A percentile compares a stretch with the other conserved stretches of the same genome.
Conservation (phyloP, 352 stramenopile species). For the Globisporangium nodosum region DNA sequence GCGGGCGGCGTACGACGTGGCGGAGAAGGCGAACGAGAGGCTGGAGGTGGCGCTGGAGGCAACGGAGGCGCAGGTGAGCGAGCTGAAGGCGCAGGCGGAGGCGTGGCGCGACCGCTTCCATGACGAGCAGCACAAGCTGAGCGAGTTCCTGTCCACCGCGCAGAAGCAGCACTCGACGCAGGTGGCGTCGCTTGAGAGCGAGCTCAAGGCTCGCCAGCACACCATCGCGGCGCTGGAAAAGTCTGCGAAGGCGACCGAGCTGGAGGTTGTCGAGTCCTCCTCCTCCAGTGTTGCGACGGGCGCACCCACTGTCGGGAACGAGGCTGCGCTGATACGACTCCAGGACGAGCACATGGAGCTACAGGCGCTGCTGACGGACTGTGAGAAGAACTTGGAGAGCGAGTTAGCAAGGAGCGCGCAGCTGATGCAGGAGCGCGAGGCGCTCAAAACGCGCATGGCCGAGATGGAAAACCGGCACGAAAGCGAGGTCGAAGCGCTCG, state of each 20-base stretch:
- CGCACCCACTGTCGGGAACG: background rate
- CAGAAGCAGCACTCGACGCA: constrained; percentile 10
- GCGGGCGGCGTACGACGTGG: constrained; percentile 22
- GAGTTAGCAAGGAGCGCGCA: background rate
- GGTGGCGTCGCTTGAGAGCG: constrained; percentile 7
- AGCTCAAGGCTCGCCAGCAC: constrained; percentile 7
- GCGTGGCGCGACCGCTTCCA: constrained; percentile 28
- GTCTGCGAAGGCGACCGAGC: background rate
- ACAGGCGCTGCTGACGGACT: constrained; percentile 1
- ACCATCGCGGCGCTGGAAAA: background rate
- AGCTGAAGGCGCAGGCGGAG: constrained; percentile 26
- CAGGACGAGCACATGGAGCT: background rate
- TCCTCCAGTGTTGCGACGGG: background rate
- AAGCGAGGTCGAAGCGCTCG: constrained; percentile 2
- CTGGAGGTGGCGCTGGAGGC: constrained; percentile 35
- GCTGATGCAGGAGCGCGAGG: constrained; percentile 4
- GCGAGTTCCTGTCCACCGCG: constrained; percentile 11
- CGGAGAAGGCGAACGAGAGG: constrained; percentile 35
- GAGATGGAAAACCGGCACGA: constrained; percentile 4
- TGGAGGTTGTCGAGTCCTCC: background rate
- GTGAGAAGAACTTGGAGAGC: constrained; percentile 3
- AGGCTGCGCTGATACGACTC: background rate
- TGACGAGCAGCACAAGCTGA: constrained; percentile 13
- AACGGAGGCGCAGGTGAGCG: constrained; percentile 36
- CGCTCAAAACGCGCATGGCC: background rate